Base-by-base conservation (phyloP, 2,329 filamentous ascomycete species). In the Aspergillus luchuensis region DNA sequence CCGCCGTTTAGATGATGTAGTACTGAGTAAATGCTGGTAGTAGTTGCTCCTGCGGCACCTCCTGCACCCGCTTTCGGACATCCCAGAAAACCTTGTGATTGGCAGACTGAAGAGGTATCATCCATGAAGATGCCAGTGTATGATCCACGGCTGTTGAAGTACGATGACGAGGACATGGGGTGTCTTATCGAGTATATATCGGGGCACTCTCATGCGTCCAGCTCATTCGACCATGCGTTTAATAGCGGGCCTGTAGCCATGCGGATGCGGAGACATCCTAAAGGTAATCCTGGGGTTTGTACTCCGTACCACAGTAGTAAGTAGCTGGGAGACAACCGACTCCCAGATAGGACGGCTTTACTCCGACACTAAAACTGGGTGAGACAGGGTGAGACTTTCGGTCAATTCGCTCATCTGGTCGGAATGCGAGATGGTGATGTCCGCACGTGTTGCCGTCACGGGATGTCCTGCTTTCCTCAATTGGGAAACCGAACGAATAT, bases 141-240 rank as follows among this genome's bases (percentile, higher is more conserved):
- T 30, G 47, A 17, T 30, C 47, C n/a, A 30, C 13, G n/a, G 23
- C 25, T n/a, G 47, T 33, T 19, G 25, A 33, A 28, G 45, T 17
- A 50, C 28, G 47, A 50, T 50, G 47, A 50, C 47, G 47, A 50
- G 28, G 47, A 50, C 47, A 50, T 50, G 30, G 25, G 47, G 15
- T 30, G 47, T 11, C 47, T 50, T 6, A 17, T 17, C 25, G 15
- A 28, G 17, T 8, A 33, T 30, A 28, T 15, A 11, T 15, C 17
- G 19, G 28, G 47, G 17, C 2, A 28, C 3, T 17, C 7, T 15
- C 25, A 50, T 17, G 23, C 47, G 10, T 50, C 28, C 23, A 36
- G 33, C 33, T 36, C 33, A 50, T 50, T 50, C 47, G 47, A 21
- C 47, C 47, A 30, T 50, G 47, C 47, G 25, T 28, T n/a, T 28